A percentile compares a stretch with the other conserved stretches of the same genome.
Evolutionary conservation across 768 basidiomycete genomes (phyloP).

Genomic region (Tremella yokohamensis): DNA sequence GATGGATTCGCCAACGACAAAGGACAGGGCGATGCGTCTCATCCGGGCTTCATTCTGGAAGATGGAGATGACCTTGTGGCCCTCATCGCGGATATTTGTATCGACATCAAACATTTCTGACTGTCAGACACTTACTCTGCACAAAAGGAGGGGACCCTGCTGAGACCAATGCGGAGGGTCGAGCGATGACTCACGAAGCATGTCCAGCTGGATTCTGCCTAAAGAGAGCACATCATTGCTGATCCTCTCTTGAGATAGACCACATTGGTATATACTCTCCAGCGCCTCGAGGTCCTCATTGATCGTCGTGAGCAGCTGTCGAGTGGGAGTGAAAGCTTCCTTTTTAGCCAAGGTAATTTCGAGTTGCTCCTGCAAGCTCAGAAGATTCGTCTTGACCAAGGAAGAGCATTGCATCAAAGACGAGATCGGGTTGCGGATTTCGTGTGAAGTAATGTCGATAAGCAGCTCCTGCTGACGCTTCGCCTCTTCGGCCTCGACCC

Average conservation of each 20-base stretch:
- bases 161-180: background rate
- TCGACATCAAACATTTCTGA: constrained; percentile 47
- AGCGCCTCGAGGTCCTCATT: constrained; percentile 48
- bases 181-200: constrained; percentile 34
- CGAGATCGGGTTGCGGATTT: constrained; percentile 45
- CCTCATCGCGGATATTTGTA: constrained; percentile 41
- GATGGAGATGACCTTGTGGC: constrained; percentile 50
- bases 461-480: constrained; percentile 53
- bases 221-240: constrained; percentile 54
- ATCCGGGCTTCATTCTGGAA: constrained; percentile 53
- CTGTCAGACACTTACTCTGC: constrained; percentile 8
- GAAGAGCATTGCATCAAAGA: constrained; percentile 48
- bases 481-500: constrained; percentile 48
- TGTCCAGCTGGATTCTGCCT: constrained; percentile 52
- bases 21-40: constrained; percentile 50
- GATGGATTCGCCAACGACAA: constrained; percentile 49
- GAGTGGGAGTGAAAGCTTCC: constrained; percentile 24
- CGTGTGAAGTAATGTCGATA: constrained; percentile 53
- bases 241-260: constrained; percentile 51
- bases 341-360: constrained; percentile 19
- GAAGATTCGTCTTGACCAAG: constrained; percentile 48
- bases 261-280: constrained; percentile 53
- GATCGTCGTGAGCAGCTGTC: constrained; percentile 40
- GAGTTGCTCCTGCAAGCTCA: constrained; percentile 41
- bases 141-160: background rate